phyloP scores from a whole-genome alignment of 2,329 filamentous ascomycete genomes.

The Cytospora mali region DNA sequence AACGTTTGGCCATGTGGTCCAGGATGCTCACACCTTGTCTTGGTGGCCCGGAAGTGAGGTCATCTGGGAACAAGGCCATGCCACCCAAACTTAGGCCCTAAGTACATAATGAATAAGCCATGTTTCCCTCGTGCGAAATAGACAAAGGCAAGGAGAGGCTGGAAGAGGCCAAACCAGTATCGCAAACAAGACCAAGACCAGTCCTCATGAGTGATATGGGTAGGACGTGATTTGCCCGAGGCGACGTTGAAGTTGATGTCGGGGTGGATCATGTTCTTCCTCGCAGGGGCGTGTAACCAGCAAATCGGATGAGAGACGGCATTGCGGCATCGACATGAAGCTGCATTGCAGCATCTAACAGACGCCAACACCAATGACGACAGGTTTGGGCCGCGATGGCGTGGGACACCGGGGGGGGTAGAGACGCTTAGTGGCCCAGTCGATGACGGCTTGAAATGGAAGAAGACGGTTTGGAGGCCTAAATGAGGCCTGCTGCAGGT shows the following conservation, averaged over 20 bases:
- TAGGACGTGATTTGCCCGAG: slow-evolving; percentile 13
- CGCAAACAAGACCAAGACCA: background rate
- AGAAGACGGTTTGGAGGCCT: slow-evolving; percentile 15
- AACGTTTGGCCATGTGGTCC: slow-evolving; percentile 17
- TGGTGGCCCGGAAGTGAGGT: slow-evolving; percentile 18
- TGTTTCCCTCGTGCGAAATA: slow-evolving; percentile 4
- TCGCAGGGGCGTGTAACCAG: slow-evolving; percentile 14
- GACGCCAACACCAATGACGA: slow-evolving; percentile 23
- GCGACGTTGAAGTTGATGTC: background rate
- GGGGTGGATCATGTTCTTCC: background rate
- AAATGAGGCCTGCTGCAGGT: slow-evolving; percentile 17
- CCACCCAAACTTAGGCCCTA: background rate
- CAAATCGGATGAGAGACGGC: slow-evolving; percentile 1
- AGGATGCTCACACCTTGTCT: slow-evolving; percentile 22
- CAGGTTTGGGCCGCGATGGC: slow-evolving; percentile 5
- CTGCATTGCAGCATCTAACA: slow-evolving; percentile 8
- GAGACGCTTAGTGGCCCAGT: slow-evolving; percentile 16
- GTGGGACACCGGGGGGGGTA: slow-evolving; percentile 10
- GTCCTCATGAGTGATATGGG: slow-evolving; percentile 13
- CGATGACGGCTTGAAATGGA: background rate
- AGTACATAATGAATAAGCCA: slow-evolving; percentile 7
- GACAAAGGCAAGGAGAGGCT: background rate
- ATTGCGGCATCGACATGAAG: background rate
- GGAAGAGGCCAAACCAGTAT: background rate
- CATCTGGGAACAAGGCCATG: slow-evolving; percentile 19